These are phyloP conservation scores for Hypoxylon lienhwacheense DNA, from an alignment of 495 filamentous ascomycete genomes.

Conservation along the genomic window DNA sequence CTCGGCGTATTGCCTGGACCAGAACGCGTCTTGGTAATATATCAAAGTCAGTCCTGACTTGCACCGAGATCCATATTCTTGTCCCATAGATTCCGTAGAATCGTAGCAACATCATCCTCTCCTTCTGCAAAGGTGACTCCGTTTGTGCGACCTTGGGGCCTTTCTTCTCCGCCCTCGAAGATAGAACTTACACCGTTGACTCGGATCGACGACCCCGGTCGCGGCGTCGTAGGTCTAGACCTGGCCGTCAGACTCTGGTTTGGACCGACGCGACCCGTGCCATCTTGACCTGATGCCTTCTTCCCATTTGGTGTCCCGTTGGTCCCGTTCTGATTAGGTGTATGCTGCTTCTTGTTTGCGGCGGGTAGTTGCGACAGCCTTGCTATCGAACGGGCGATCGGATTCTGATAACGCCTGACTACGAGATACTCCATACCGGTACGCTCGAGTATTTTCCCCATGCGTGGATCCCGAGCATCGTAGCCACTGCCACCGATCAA, in stretches of 20 bases:
- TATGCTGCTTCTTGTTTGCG: conserved; percentile 49
- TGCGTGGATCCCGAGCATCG: conserved; percentile 54
- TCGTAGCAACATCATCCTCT: conserved; percentile 48
- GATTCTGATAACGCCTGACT: conserved; percentile 68
- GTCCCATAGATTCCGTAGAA: conserved; percentile 58
- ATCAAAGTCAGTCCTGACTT: conserved; percentile 48
- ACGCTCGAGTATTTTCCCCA: conserved; percentile 60
- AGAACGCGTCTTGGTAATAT: conserved; percentile 27
- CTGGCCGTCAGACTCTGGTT: conserved; percentile 45
- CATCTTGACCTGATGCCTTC: conserved; percentile 27
- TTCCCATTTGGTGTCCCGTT: conserved; percentile 32
- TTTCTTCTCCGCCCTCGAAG: conserved; percentile 43
- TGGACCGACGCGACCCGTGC: conserved; percentile 39
- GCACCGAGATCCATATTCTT: conserved; percentile 55
- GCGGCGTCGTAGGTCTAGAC: conserved; percentile 38
- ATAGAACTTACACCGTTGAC: conserved; percentile 42
- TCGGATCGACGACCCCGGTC: conserved; percentile 36
- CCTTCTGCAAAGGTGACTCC: conserved; percentile 47
- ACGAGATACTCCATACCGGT: conserved; percentile 67
- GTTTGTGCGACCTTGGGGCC: conserved; percentile 44
- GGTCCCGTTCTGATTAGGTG: conserved; percentile 41
- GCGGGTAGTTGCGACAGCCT: conserved; percentile 56
- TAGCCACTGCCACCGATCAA: conserved; percentile 46
- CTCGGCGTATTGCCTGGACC: conserved; percentile 12
- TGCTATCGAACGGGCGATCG: conserved; percentile 58